Evolutionary conservation across 2,329 filamentous ascomycete genomes (phyloP).

Genomic region (Fusarium hostae): DNA sequence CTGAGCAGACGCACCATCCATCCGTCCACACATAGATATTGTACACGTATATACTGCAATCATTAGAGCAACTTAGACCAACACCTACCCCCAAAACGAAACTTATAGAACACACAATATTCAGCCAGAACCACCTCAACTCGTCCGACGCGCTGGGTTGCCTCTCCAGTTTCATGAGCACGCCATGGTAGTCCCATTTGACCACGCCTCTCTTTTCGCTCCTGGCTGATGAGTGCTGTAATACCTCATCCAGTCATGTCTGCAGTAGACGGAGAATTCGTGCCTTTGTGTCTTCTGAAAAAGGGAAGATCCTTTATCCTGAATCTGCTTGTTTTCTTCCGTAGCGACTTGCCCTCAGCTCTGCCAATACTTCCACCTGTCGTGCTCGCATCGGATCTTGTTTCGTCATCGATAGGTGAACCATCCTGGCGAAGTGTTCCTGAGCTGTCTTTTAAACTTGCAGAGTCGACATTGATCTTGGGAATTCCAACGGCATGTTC

Average conservation of each 20-base stretch:
- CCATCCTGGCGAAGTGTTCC: conserved; percentile 42
- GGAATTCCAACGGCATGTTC: conserved; percentile 61
- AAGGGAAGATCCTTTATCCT: conserved; percentile 70
- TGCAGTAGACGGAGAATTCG: conserved; percentile 49
- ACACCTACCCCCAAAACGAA: conserved; percentile 19
- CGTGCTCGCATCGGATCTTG: conserved; percentile 45
- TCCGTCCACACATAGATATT: conserved; percentile 32
- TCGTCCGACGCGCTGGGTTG: not conserved
- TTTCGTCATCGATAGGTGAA: conserved; percentile 45
- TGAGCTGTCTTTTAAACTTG: conserved; percentile 48
- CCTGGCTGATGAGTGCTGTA: conserved; percentile 27
- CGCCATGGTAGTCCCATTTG: not conserved
- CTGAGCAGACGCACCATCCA: not conserved
- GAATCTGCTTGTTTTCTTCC: conserved; percentile 72
- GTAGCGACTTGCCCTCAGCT: conserved; percentile 62
- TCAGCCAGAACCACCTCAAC: conserved; percentile 5
- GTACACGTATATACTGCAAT: conserved; percentile 45
- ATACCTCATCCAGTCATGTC: conserved; percentile 48
- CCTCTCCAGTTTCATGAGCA: not conserved
- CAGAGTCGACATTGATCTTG: conserved; percentile 52
- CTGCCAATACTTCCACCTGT: conserved; percentile 58
- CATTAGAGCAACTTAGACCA: conserved; percentile 20
- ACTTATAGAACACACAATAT: conserved; percentile 17
- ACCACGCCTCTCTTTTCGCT: conserved; percentile 1
- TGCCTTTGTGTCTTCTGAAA: conserved; percentile 64